Evolutionary conservation across 1,284 basidiomycete genomes (phyloP).

Genomic region (Trametes sp.): DNA sequence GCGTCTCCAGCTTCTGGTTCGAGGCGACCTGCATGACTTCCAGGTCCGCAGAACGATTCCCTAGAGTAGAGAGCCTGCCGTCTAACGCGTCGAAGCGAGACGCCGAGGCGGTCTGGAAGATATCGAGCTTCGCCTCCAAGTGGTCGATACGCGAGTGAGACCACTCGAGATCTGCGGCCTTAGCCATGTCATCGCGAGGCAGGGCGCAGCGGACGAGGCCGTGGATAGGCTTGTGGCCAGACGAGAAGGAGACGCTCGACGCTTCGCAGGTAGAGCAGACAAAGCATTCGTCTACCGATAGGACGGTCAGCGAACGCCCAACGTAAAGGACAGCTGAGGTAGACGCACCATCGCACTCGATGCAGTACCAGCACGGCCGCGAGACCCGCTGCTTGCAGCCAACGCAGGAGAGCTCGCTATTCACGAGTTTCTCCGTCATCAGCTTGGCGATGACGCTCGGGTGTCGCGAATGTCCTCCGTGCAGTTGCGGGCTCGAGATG

Average conservation of each 20-base stretch:
- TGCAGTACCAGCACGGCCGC: conserved; percentile 34
- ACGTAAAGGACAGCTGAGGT: too few relatives aligned
- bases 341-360: conserved; percentile 31
- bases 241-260: conserved; percentile 2
- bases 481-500: not conserved
- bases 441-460: not conserved
- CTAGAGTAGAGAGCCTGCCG: conserved; percentile 13
- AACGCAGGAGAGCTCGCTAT: conserved; percentile 19
- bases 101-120: conserved; percentile 9
- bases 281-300: conserved; percentile 23
- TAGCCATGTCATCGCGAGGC: conserved; percentile 14
- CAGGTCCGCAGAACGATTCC: not conserved
- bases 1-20: not conserved
- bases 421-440: conserved; percentile 2
- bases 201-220: conserved; percentile 24
- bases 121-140: conserved; percentile 20
- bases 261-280: conserved; percentile 27
- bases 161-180: conserved; percentile 9
- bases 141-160: conserved; percentile 17
- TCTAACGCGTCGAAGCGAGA: conserved; percentile 23
- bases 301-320: not conserved
- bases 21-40: conserved; percentile 5
- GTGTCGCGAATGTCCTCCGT: conserved; percentile 2
- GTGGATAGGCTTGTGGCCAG: conserved; percentile 27
- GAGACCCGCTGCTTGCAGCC: conserved; percentile 19